Base-by-base conservation (phyloP, 352 stramenopile species). In the Elongisporangium undulatum region DNA sequence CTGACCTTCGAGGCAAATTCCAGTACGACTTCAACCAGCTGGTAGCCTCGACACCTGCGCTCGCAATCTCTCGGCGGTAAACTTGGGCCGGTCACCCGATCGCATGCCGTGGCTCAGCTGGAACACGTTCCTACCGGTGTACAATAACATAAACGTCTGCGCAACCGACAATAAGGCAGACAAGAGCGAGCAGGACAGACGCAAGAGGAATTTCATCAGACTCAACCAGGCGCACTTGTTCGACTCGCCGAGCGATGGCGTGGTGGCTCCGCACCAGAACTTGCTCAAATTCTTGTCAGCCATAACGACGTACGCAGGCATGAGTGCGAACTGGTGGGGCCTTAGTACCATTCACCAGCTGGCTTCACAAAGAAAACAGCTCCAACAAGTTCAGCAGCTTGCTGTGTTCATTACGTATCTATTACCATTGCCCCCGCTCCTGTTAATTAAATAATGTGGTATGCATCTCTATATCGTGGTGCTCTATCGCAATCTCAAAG, bases 151-250 rank as follows among this genome's bases (percentile, higher is more conserved):
- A 0, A 45, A 62, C 20, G 2, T 55, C n/a, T 71, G 58, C 22
- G 61, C 41, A 4, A 22, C 15, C 0, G 56, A 71, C 20, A 53
- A 49, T 1, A 64, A 58, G 15, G 17, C 8, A 10, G 75, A 66
- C 21, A 41, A 9, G 0, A 51, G 41, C 2, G 45, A 72, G 12
- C 63, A 83, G 26, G 49, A 48, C 5, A 62, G 69, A 3, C 76
- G 74, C 34, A 77, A 77, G 21, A 38, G 34, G 53, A 86, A 86
- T 64, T 82, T 74, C 34, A 41, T 68, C 15, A 74, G 68, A 49
- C 56, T 82, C 23, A 62, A 72, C 38, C 62, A 61, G 7, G 76
- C 74, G 3, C 72, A 84, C 61, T 82, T 79, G 65, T 75, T 80
- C 38, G 66, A 56, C 0, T 72, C 62, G 1, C 57, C 66, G 9